Evolutionary conservation across 164 flowering plant species (phyloP), one percentile per base, ranked within the genome.

Genomic region (Santalum album): DNA sequence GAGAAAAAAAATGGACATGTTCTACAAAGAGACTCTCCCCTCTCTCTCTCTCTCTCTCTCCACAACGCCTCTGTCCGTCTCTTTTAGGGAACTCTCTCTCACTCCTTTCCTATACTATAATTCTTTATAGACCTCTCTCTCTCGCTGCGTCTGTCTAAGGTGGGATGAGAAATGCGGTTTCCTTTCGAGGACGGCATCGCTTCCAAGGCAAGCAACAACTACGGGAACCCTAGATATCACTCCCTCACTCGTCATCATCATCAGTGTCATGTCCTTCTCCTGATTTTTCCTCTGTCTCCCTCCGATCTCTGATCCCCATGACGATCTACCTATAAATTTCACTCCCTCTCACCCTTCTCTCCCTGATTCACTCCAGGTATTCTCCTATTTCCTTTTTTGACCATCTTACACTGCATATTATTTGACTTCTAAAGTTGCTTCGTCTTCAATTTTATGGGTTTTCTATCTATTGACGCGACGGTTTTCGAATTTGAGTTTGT

Each of bases 181-280:
- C 68, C 63, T 67, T 70, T 63, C 70, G 59, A 16, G 49, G 43
- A 53, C 59, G 61, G 74, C 76, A 75, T 82, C 79, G 57, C 84
- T 79, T 79, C 75, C 67, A 79, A 82, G 81, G 72, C 76, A 82
- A 71, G 81, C 64, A 63, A 2, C 49, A 59, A 54, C 21, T 2
- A 24, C 19, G 26, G 57, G 24, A 51, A 55, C 62, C 60, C 58
- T 55, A 64, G 46, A 32, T 50, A 49, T 59, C 65, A 26, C 24
- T 57, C 34, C n/a, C 38, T 48, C 47, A 43, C 49, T 45, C 36
- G 18, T 57, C 26, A 68, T 60, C 61, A 60, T 60, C 56, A n/a
- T n/a, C n/a, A n/a, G n/a, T 12, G 9, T 29, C 34, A 29, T 46
- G 59, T 25, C 55, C 23, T 50, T 59, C 55, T 42, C 62, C 48